Evolutionary conservation across 768 basidiomycete genomes (phyloP).

Genomic region (Pluteus cervinus): DNA sequence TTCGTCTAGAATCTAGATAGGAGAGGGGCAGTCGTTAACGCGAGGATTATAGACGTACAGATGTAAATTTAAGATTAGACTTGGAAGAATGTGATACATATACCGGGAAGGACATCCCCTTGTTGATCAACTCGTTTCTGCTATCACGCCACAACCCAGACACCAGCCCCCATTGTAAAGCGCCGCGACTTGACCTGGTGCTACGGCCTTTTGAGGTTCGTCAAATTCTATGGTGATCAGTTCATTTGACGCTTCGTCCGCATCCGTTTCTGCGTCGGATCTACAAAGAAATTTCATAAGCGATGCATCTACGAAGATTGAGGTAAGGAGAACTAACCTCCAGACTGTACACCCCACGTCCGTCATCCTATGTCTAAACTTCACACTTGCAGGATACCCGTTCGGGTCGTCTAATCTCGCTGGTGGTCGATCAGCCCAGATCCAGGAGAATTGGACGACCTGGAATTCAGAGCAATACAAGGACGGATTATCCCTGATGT

Average conservation of each 20-base stretch:
- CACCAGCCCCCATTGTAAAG: conserved; percentile 75
- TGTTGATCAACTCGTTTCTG: no score
- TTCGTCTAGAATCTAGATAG: no score
- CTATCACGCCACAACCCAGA: conserved; percentile 76
- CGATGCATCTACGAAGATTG: background rate
- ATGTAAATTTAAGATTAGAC: no score
- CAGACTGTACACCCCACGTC: conserved; percentile 46
- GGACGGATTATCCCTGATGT: conserved; percentile 50
- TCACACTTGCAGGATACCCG: conserved; percentile 47
- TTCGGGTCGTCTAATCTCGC: conserved; percentile 26
- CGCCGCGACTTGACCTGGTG: conserved; percentile 76
- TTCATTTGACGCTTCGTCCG: conserved; percentile 11
- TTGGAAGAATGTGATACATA: no score
- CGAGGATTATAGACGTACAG: no score
- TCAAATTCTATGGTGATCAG: conserved; percentile 44
- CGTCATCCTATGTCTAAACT: conserved; percentile 68
- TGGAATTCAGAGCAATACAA: conserved; percentile 37
- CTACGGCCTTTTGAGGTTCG: conserved; percentile 58
- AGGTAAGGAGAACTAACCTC: conserved; percentile 28
- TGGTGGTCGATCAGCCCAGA: conserved; percentile 62
- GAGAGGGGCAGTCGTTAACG: no score
- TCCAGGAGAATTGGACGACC: conserved; percentile 64
- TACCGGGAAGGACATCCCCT: no score
- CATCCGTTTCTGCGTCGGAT: conserved; percentile 12
- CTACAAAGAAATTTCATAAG: conserved; percentile 9